Evolutionary conservation across 768 basidiomycete species (phyloP).

Genomic region (Panaeolus papilionaceus): DNA sequence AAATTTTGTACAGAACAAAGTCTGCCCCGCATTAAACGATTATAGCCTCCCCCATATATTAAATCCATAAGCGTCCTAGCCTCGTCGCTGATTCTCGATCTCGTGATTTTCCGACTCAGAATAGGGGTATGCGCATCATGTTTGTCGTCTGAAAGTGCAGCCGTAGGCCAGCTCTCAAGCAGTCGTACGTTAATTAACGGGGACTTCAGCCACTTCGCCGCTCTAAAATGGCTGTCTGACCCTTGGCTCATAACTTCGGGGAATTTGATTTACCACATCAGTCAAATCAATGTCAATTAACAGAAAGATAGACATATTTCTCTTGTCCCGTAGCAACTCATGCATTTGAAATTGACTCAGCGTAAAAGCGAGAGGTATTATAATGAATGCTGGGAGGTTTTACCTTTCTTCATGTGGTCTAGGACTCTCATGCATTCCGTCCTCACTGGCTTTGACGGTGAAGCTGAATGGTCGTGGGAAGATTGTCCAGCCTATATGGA

Average conservation of each 20-base stretch:
- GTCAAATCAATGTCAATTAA: not conserved
- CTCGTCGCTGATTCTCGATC: too few species aligned
- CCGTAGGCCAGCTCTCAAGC: too few species aligned
- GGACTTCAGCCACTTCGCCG: too few species aligned
- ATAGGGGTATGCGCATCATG: too few species aligned
- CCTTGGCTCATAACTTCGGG: not conserved
- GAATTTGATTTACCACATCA: not conserved
- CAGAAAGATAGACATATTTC: not conserved
- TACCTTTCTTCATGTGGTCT: not conserved
- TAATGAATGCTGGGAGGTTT: not conserved
- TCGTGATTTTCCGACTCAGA: too few species aligned
- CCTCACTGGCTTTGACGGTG: not conserved
- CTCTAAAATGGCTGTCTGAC: not conserved
- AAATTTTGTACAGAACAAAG: too few species aligned
- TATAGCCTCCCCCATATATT: too few species aligned
- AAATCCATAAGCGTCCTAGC: too few species aligned
- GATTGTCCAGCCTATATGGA: conserved; percentile 13
- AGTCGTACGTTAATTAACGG: too few species aligned
- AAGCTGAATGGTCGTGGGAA: conserved; percentile 8
- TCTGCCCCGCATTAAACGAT: too few species aligned
- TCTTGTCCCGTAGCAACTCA: not conserved
- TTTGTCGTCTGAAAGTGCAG: too few species aligned
- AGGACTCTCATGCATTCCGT: not conserved
- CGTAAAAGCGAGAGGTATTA: too few species aligned
- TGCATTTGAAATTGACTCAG: not conserved